Percentiles rank a stretch among this genome's conserved stretches.
Conservation (phyloP, 2,329 filamentous ascomycete species). For the Penicillium janthinellum region DNA sequence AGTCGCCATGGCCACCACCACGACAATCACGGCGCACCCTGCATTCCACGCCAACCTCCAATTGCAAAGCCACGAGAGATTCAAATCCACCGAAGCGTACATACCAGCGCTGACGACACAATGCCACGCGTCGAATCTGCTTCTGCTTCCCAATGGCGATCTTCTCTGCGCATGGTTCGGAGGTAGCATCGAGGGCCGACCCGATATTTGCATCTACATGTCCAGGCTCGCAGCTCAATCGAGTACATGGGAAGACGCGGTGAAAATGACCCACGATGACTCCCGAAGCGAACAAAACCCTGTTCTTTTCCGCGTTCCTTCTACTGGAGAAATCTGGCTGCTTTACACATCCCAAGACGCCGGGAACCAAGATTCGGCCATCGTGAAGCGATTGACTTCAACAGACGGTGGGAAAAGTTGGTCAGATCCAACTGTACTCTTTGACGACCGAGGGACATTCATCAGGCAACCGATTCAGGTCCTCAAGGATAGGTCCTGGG, state of each 20-base stretch:
- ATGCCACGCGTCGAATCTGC: slow-evolving; percentile 50
- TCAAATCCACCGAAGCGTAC: slow-evolving; percentile 16
- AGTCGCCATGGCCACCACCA: slow-evolving; percentile 8
- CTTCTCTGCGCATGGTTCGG: slow-evolving; percentile 51
- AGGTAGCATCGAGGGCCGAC: slow-evolving; percentile 49
- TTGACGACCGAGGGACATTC: slow-evolving; percentile 43
- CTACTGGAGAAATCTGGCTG: slow-evolving; percentile 41
- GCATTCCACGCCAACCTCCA: slow-evolving; percentile 7
- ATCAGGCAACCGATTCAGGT: slow-evolving; percentile 47
- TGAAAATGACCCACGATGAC: slow-evolving; percentile 43
- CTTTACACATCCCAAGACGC: slow-evolving; percentile 51
- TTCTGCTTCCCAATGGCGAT: slow-evolving; percentile 45
- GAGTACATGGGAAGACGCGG: slow-evolving; percentile 35
- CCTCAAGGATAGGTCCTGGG: slow-evolving; percentile 43
- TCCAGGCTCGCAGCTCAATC: slow-evolving; percentile 39
- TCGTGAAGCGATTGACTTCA: slow-evolving; percentile 43
- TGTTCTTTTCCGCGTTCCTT: slow-evolving; percentile 44
- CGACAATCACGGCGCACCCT: neutral
- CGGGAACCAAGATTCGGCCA: slow-evolving; percentile 48
- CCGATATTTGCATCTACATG: slow-evolving; percentile 50
- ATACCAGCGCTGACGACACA: slow-evolving; percentile 47
- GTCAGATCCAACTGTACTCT: slow-evolving; percentile 36
- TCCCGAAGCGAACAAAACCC: slow-evolving; percentile 51
- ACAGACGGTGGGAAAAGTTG: slow-evolving; percentile 42
- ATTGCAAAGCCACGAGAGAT: neutral